A percentile compares a stretch with the other conserved stretches of the same genome.
These are phyloP conservation scores for Sistotremastrum suecicum DNA, from an alignment of 768 basidiomycete genomes.

Conservation along the genomic window DNA sequence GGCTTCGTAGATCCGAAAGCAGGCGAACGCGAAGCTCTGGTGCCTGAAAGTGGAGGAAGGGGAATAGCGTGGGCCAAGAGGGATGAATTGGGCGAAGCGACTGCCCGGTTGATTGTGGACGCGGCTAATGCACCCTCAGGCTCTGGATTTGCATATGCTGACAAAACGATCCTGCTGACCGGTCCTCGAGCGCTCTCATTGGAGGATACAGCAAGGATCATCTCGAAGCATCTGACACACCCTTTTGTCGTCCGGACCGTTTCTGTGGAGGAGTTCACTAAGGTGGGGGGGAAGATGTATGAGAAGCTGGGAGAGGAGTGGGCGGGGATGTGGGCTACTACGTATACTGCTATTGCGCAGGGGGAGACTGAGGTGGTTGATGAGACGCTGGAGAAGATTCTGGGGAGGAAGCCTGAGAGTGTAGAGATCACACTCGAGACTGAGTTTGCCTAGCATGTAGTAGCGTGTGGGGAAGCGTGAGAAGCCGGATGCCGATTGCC, in stretches of 20 bases:
- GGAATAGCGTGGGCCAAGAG: slow-evolving; percentile 20
- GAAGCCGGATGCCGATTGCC: no score
- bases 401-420: slow-evolving; percentile 16
- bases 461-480: no score
- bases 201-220: slow-evolving; percentile 12
- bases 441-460: no score
- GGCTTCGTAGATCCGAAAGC: slow-evolving; percentile 13
- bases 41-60: slow-evolving; percentile 19
- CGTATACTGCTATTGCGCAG: slow-evolving; percentile 14
- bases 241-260: slow-evolving; percentile 1
- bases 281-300: slow-evolving; percentile 17
- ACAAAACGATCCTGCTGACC: slow-evolving; percentile 16
- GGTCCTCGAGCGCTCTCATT: slow-evolving; percentile 14
- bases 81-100: slow-evolving; percentile 23
- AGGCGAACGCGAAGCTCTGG: slow-evolving; percentile 12
- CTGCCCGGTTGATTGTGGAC: slow-evolving; percentile 18
- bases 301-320: slow-evolving; percentile 16
- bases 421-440: slow-evolving; percentile 12
- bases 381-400: slow-evolving; percentile 12
- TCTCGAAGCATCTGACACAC: slow-evolving; percentile 8
- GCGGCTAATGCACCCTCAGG: slow-evolving; percentile 3
- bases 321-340: slow-evolving; percentile 16
- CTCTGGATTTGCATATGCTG: slow-evolving; percentile 11
- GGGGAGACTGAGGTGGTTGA: slow-evolving; percentile 18
- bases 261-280: slow-evolving; percentile 12